These are phyloP conservation scores for Xerocomus minutiporus DNA, from an alignment of 1,284 basidiomycete genomes.

Conservation along the genomic window DNA sequence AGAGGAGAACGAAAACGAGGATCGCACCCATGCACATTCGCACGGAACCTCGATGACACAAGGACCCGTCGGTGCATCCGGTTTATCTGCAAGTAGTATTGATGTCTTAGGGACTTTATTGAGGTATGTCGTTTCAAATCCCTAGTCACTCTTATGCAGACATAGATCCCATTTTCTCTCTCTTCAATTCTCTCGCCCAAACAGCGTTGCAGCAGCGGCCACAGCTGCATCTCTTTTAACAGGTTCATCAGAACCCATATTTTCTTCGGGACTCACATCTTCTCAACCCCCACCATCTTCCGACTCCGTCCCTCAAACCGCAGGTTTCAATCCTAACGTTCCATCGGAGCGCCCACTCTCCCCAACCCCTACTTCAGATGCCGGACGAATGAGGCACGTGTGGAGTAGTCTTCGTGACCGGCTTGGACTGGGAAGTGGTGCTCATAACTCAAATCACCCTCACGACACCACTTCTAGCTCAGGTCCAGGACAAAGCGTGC, in stretches of 20 bases:
- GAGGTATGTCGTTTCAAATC: slow-evolving; percentile 43
- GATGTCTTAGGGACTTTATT: slow-evolving; percentile 77
- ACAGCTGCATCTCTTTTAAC: slow-evolving; percentile 71
- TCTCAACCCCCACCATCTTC: slow-evolving; percentile 18
- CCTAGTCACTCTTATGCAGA: background rate
- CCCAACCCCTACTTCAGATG: slow-evolving; percentile 47
- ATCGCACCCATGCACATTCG: slow-evolving; percentile 7
- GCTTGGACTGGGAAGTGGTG: slow-evolving; percentile 43
- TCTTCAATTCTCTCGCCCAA: background rate
- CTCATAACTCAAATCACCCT: slow-evolving; percentile 15
- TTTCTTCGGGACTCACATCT: slow-evolving; percentile 46
- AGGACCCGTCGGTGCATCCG: slow-evolving; percentile 23
- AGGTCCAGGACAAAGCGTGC: slow-evolving; percentile 9
- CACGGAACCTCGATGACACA: slow-evolving; percentile 23
- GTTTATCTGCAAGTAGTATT: slow-evolving; percentile 64
- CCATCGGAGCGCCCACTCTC: slow-evolving; percentile 41
- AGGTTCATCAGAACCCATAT: slow-evolving; percentile 55
- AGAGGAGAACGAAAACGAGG: slow-evolving; percentile 18
- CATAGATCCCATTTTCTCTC: background rate
- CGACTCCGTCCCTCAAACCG: slow-evolving; percentile 10
- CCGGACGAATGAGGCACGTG: slow-evolving; percentile 48
- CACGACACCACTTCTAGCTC: slow-evolving; percentile 9
- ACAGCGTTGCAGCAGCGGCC: slow-evolving; percentile 73
- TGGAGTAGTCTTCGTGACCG: slow-evolving; percentile 66
- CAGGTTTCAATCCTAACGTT: slow-evolving; percentile 13